A percentile compares a stretch with the other conserved stretches of the same genome.
phyloP scores from a whole-genome alignment of 495 filamentous ascomycete genomes.

The Neurospora pannonica region DNA sequence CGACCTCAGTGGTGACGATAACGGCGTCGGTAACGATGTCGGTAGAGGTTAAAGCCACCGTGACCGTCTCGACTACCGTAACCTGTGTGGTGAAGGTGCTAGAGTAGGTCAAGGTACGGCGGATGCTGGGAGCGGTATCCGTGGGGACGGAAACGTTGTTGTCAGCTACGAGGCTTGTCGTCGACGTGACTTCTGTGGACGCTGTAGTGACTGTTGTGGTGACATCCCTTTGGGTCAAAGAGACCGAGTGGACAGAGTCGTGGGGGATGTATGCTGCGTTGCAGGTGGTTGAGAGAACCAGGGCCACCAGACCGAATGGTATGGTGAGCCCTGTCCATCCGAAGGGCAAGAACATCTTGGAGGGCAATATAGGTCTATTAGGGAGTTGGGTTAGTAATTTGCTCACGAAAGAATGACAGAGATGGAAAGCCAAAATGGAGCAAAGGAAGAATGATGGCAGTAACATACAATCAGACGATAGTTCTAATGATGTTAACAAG shows the following conservation, averaged over 20 bases:
- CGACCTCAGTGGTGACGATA: not conserved
- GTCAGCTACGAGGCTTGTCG: not conserved
- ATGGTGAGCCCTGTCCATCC: not conserved
- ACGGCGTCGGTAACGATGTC: not conserved
- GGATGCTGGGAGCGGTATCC: not conserved
- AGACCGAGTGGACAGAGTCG: too few relatives aligned
- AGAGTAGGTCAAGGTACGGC: not conserved
- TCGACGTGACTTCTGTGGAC: not conserved
- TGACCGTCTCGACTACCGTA: not conserved
- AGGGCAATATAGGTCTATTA: not conserved
- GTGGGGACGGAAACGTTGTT: not conserved
- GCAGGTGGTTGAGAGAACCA: not conserved
- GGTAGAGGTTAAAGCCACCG: not conserved
- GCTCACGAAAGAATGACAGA: too few relatives aligned
- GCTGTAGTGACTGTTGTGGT: not conserved
- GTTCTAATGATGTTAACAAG: not conserved
- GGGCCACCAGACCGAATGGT: not conserved
- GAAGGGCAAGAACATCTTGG: not conserved
- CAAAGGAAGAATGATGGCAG: too few relatives aligned
- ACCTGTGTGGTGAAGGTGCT: not conserved
- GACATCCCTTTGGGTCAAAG: not conserved
- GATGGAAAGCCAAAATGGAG: too few relatives aligned
- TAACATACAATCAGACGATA: not conserved
- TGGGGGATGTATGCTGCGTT: not conserved
- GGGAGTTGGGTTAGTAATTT: not conserved